Conservation (phyloP, 495 filamentous ascomycete species). For the Rusavskia elegans region DNA sequence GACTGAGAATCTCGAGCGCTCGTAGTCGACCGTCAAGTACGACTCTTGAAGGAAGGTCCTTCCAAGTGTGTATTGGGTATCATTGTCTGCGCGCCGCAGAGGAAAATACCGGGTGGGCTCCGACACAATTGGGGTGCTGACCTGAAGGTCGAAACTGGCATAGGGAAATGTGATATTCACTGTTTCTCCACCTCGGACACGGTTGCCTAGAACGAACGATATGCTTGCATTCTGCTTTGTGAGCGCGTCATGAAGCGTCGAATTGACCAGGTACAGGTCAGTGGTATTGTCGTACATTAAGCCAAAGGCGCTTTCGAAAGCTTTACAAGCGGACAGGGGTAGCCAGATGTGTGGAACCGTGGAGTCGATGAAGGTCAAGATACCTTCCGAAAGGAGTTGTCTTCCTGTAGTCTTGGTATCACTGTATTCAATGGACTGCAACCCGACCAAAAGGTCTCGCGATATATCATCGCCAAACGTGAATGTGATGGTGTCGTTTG, state of each 20-base stretch:
- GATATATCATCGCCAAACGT: constrained; percentile 32
- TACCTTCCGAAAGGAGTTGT: constrained; percentile 5
- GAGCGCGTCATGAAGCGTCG: constrained; percentile 27
- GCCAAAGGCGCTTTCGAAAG: constrained; percentile 37
- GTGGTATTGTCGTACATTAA: constrained; percentile 27
- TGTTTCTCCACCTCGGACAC: constrained; percentile 22
- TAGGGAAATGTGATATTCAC: constrained; percentile 38
- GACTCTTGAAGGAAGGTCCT: constrained; percentile 43
- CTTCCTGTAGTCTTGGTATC: constrained; percentile 6
- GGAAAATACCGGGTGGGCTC: constrained; percentile 34
- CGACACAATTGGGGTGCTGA: constrained; percentile 22
- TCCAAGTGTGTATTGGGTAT: constrained; percentile 37
- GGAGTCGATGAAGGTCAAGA: constrained; percentile 35
- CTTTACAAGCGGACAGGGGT: constrained; percentile 30
- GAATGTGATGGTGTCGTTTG: constrained; percentile 31
- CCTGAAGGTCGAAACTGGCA: constrained; percentile 33
- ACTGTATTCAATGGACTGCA: constrained; percentile 31
- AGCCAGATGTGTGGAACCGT: constrained; percentile 40
- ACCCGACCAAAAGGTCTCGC: constrained; percentile 32
- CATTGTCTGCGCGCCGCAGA: constrained; percentile 30
- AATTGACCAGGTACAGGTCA: constrained; percentile 36
- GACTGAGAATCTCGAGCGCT: constrained; percentile 12
- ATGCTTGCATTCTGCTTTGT: constrained; percentile 30
- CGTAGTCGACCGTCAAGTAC: constrained; percentile 17
- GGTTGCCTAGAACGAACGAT: constrained; percentile 31